Evolutionary conservation across 2,329 filamentous ascomycete species (phyloP).

Genomic region (Cercospora sp.): DNA sequence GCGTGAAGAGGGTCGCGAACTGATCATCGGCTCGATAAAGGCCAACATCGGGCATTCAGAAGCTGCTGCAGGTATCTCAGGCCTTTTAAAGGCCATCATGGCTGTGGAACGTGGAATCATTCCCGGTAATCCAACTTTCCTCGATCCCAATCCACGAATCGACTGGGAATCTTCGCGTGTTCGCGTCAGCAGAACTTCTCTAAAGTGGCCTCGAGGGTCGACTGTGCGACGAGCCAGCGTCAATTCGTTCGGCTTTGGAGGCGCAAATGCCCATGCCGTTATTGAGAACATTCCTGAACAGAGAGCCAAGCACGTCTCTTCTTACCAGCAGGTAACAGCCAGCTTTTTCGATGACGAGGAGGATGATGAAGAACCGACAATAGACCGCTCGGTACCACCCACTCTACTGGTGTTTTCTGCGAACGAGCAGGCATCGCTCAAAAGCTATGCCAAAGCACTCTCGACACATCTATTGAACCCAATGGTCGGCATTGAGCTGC

Average conservation of each 20-base stretch:
- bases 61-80: constrained; percentile 19
- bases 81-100: constrained; percentile 26
- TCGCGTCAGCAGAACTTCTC: constrained; percentile 29
- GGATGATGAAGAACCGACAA: neutral
- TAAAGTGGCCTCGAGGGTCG: constrained; percentile 28
- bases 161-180: neutral
- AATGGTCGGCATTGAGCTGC: neutral
- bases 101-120: constrained; percentile 32
- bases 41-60: constrained; percentile 28
- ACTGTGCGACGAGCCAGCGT: constrained; percentile 3
- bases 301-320: neutral
- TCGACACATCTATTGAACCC: neutral
- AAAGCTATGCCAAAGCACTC: neutral
- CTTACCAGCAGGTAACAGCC: neutral
- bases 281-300: neutral
- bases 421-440: neutral
- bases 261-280: constrained; percentile 24
- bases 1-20: neutral
- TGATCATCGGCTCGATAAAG: constrained; percentile 30
- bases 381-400: neutral
- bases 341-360: neutral
- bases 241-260: constrained; percentile 33
- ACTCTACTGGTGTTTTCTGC: neutral
- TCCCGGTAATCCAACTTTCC: constrained; percentile 29
- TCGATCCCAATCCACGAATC: constrained; percentile 28